Conservation (phyloP, 2,329 filamentous ascomycete species). For the Colletotrichum sp. region DNA sequence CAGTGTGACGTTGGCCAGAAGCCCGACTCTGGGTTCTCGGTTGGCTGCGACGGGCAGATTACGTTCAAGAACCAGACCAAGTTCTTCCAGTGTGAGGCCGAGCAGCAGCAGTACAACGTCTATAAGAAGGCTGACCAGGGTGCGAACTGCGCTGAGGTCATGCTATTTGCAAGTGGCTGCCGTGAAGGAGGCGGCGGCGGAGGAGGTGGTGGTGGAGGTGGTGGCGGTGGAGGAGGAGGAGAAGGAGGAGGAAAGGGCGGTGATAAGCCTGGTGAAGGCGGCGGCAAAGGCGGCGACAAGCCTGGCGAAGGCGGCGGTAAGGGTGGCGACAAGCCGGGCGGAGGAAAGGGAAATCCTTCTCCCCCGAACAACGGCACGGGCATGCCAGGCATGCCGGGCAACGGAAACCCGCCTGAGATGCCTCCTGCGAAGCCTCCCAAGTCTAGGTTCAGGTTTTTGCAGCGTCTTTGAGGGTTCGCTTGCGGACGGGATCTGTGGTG, state of each 20-base stretch:
- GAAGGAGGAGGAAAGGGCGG: not conserved
- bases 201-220: not conserved
- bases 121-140: conserved; percentile 47
- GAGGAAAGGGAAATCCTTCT: not conserved
- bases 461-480: not conserved
- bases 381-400: not conserved
- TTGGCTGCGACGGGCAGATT: conserved; percentile 57
- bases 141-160: conserved; percentile 53
- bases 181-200: not conserved
- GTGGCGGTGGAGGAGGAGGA: not conserved
- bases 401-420: not conserved
- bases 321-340: not conserved
- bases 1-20: conserved; percentile 63
- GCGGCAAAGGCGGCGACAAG: not conserved
- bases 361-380: not conserved
- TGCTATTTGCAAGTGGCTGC: conserved; percentile 46
- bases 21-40: conserved; percentile 59
- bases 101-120: conserved; percentile 59
- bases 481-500: not conserved
- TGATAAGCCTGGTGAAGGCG: not conserved
- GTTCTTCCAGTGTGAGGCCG: conserved; percentile 68
- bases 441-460: not conserved
- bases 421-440: not conserved
- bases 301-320: not conserved
- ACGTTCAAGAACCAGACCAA: conserved; percentile 52